These are phyloP conservation scores for Lagerstroemia speciosa DNA, from an alignment of 345 rosid genomes.

Conservation along the genomic window DNA sequence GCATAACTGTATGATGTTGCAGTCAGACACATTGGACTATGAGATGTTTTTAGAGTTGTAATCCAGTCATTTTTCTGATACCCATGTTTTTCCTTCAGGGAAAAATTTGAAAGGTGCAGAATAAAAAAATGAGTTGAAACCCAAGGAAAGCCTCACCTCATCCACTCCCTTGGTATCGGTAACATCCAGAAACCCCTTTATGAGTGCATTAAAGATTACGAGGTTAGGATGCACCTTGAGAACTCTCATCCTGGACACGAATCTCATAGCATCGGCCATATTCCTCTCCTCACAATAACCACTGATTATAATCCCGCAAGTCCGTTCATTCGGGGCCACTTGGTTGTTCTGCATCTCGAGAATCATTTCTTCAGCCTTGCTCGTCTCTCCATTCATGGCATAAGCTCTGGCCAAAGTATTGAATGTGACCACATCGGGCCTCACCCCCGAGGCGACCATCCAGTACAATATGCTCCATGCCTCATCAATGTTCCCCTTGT, in stretches of 20 bases:
- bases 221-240: slow-evolving; percentile 81
- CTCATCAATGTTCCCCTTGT: slow-evolving; percentile 44
- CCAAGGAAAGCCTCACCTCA: slow-evolving; percentile 43
- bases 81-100: too few species aligned
- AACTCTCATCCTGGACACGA: slow-evolving; percentile 68
- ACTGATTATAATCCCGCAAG: slow-evolving; percentile 64
- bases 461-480: slow-evolving; percentile 70
- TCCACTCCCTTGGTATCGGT: slow-evolving; percentile 65
- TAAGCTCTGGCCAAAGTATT: slow-evolving; percentile 76
- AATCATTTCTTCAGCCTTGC: slow-evolving; percentile 65
- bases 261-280: slow-evolving; percentile 65
- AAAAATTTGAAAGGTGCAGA: background rate
- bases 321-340: slow-evolving; percentile 67
- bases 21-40: too few species aligned
- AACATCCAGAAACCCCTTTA: slow-evolving; percentile 67
- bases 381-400: slow-evolving; percentile 47
- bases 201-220: slow-evolving; percentile 66
- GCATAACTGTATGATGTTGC: too few species aligned
- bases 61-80: too few species aligned
- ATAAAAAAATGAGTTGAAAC: background rate
- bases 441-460: slow-evolving; percentile 58
- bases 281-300: slow-evolving; percentile 87
- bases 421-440: slow-evolving; percentile 78
- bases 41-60: too few species aligned
- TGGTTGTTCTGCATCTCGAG: slow-evolving; percentile 53